These are phyloP conservation scores for Nemania sp. DNA, from an alignment of 2,329 filamentous ascomycete genomes.

Conservation along the genomic window DNA sequence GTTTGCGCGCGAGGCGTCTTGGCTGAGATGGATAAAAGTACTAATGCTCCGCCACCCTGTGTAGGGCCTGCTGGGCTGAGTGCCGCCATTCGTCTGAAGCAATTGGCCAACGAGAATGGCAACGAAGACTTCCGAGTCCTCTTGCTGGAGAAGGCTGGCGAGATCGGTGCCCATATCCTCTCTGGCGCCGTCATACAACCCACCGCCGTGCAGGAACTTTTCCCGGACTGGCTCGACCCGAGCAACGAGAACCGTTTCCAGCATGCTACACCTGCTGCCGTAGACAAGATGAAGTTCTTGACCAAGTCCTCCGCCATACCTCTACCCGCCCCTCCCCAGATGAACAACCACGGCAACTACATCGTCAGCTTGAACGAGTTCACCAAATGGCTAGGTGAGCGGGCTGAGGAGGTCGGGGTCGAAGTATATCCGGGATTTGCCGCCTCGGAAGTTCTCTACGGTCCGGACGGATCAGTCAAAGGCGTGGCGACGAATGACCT, in stretches of 20 bases:
- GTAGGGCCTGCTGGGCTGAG: conserved; percentile 85
- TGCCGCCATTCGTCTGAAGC: conserved; percentile 92
- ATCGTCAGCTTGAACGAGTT: conserved; percentile 96
- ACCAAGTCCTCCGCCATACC: conserved; percentile 80
- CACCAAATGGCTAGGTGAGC: conserved; percentile 91
- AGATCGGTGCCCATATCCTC: conserved; percentile 91
- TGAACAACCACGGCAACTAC: conserved; percentile 98
- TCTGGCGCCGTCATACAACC: conserved; percentile 96
- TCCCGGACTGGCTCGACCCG: conserved; percentile 92
- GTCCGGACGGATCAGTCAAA: conserved; percentile 81
- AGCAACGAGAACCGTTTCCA: conserved; percentile 87
- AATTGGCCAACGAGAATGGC: conserved; percentile 90
- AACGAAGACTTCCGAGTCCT: conserved; percentile 96
- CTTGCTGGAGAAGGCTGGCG: conserved; percentile 91
- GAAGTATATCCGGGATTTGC: conserved; percentile 97
- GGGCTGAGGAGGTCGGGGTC: conserved; percentile 94
- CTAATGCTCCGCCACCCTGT: conserved; percentile 2
- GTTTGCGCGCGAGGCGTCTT: not conserved
- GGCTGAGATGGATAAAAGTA: conserved; percentile 5
- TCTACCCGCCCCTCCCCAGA: conserved; percentile 88
- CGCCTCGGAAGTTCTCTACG: conserved; percentile 89
- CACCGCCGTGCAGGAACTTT: conserved; percentile 81
- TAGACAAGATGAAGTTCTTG: conserved; percentile 91
- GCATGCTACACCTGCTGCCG: conserved; percentile 79
- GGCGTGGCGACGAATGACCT: conserved; percentile 97